These are phyloP conservation scores for Globisporangium rhizosaccharum DNA, from an alignment of 352 stramenopile species.

Conservation along the genomic window DNA sequence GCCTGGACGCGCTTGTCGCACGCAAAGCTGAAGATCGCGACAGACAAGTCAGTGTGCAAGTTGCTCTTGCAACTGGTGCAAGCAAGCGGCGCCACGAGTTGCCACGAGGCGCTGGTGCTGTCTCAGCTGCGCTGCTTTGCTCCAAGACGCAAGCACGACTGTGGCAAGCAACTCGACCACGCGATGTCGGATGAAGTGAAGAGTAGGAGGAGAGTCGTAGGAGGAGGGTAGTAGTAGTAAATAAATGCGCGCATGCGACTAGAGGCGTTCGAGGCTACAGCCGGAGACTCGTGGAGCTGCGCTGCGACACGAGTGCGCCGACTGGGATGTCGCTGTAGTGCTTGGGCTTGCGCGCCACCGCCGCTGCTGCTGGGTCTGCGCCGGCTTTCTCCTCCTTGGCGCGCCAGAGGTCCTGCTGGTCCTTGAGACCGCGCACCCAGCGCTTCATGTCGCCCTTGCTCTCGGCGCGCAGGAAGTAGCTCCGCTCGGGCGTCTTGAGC, in stretches of 20 bases:
- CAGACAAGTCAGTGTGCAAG: no score
- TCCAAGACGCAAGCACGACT: no score
- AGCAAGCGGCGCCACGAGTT: no score
- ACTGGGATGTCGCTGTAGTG: conserved; percentile 67
- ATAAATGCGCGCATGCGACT: no score
- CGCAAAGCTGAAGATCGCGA: no score
- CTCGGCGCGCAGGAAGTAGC: conserved; percentile 77
- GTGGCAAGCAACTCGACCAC: background rate
- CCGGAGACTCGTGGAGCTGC: conserved; percentile 30
- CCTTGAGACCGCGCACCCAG: conserved; percentile 74
- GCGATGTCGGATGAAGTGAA: background rate
- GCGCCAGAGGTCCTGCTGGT: conserved; percentile 83
- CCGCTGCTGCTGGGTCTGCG: conserved; percentile 19
- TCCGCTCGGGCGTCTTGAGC: conserved; percentile 66
- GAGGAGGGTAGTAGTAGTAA: background rate
- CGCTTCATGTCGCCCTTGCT: conserved; percentile 87
- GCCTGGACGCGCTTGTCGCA: no score
- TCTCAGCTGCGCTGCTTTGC: no score
- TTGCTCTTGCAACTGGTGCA: no score
- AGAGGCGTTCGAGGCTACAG: conserved; percentile 14
- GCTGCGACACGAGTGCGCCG: conserved; percentile 28
- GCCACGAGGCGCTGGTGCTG: no score
- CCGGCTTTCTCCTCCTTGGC: conserved; percentile 32
- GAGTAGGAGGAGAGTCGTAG: background rate
- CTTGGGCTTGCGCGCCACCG: conserved; percentile 40